A percentile compares a stretch with the other conserved stretches of the same genome.
These are phyloP conservation scores for Gomphus bonarii DNA, from an alignment of 1,284 basidiomycete species.

Conservation along the genomic window DNA sequence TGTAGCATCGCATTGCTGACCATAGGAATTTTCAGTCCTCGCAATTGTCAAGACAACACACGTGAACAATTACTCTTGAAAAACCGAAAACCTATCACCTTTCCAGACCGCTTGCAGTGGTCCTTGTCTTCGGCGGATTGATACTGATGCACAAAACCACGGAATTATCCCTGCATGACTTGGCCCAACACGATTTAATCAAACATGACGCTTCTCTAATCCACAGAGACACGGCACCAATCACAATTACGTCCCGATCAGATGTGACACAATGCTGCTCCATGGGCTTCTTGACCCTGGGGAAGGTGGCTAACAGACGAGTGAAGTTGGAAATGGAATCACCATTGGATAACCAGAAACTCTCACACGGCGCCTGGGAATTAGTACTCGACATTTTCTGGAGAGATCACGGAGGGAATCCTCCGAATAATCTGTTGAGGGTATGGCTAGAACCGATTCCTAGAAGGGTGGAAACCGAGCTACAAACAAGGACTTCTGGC, in stretches of 20 bases:
- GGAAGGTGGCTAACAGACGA: not conserved
- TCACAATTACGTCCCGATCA: not conserved
- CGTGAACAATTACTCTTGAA: constrained; percentile 16
- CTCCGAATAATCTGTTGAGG: constrained; percentile 18
- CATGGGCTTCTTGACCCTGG: not conserved
- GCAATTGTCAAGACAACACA: constrained; percentile 19
- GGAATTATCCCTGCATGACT: constrained; percentile 17
- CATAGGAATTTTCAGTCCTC: constrained; percentile 14
- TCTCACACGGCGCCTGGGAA: constrained; percentile 56
- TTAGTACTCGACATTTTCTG: constrained; percentile 40
- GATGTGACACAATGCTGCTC: not conserved
- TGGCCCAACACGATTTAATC: constrained; percentile 24
- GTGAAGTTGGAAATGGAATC: not conserved
- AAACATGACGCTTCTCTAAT: constrained; percentile 27
- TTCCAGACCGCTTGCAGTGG: constrained; percentile 18
- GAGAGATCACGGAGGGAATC: constrained; percentile 4
- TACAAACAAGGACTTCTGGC: constrained; percentile 35
- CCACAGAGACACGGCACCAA: constrained; percentile 19
- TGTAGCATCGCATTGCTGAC: not conserved
- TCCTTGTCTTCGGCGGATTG: constrained; percentile 19
- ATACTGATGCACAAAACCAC: constrained; percentile 16
- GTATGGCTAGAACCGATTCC: constrained; percentile 27
- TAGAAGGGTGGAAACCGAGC: constrained; percentile 24
- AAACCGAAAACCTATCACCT: constrained; percentile 18
- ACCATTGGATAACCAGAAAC: constrained; percentile 27